A percentile compares a stretch with the other conserved stretches of the same genome.
phyloP scores from a whole-genome alignment of 805 yeast genomes.

The Saccharomyces paradoxus region DNA sequence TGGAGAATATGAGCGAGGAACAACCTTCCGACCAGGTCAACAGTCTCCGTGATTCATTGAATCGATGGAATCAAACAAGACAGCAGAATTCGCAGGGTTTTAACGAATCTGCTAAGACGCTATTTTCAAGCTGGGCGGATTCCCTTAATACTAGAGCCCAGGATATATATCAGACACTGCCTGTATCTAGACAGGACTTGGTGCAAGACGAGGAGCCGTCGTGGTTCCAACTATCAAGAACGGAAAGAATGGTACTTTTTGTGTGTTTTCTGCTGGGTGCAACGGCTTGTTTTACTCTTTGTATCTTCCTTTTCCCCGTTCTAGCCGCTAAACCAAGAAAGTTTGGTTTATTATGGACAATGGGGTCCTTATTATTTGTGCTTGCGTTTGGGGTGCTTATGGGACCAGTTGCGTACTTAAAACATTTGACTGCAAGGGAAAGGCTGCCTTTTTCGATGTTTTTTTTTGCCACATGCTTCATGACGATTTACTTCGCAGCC shows the following conservation, averaged over 20 bases:
- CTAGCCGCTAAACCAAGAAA: conserved; percentile 83
- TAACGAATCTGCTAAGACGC: conserved; percentile 31
- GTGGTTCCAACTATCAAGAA: conserved; percentile 66
- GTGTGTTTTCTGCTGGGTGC: conserved; percentile 70
- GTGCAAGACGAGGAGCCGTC: conserved; percentile 52
- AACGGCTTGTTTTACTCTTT: conserved; percentile 68
- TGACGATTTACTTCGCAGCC: conserved; percentile 73
- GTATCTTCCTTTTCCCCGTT: conserved; percentile 81
- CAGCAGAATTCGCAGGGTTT: conserved; percentile 18
- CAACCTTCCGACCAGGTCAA: conserved; percentile 12
- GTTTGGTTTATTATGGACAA: conserved; percentile 83
- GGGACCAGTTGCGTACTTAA: conserved; percentile 77
- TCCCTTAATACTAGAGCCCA: conserved; percentile 36
- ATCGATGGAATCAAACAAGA: conserved; percentile 33
- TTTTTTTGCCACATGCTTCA: conserved; percentile 70
- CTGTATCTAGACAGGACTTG: conserved; percentile 49
- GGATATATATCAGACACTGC: conserved; percentile 57
- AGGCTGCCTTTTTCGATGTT: conserved; percentile 74
- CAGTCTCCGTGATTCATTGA: conserved; percentile 33
- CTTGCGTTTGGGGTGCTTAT: conserved; percentile 84
- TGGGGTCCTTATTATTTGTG: conserved; percentile 83
- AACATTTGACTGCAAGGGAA: conserved; percentile 65
- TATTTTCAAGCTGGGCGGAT: conserved; percentile 34
- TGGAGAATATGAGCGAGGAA: conserved; percentile 7
- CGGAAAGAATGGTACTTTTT: conserved; percentile 76